phyloP scores from a whole-genome alignment of 306 rosid species.

The Sicyos baderoa region DNA sequence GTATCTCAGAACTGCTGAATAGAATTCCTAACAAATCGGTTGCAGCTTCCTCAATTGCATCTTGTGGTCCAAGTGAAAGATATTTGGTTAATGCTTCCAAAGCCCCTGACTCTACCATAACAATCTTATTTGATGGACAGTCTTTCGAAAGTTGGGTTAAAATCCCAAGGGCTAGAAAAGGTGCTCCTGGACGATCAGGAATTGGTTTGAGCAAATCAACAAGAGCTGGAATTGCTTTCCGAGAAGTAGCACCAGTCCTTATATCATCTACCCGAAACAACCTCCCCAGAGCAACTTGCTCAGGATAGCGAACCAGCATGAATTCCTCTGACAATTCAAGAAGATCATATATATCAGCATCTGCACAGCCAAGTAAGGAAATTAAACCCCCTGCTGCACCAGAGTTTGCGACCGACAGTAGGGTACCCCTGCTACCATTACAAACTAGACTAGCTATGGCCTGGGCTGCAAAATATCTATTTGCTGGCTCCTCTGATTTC shows the following conservation, averaged over 20 bases:
- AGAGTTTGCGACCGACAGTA: conserved; percentile 90
- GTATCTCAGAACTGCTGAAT: conserved; percentile 90
- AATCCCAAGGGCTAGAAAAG: conserved; percentile 83
- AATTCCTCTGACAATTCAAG: conserved; percentile 86
- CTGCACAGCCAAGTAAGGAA: conserved; percentile 91
- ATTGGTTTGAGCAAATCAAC: conserved; percentile 99
- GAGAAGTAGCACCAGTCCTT: conserved; percentile 87
- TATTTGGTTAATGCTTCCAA: conserved; percentile 88
- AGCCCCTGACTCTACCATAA: conserved; percentile 96
- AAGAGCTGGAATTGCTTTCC: conserved; percentile 92
- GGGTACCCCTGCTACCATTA: conserved; percentile 98
- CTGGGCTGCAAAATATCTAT: conserved; percentile 96
- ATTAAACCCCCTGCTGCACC: conserved; percentile 96
- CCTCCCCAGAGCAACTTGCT: conserved; percentile 93
- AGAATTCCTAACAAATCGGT: conserved; percentile 87
- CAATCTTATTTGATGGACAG: conserved; percentile 79
- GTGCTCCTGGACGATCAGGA: conserved; percentile 99
- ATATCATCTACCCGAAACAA: conserved; percentile 96
- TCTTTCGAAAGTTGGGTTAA: conserved; percentile 80
- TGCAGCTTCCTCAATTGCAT: conserved; percentile 97
- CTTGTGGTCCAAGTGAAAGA: conserved; percentile 94
- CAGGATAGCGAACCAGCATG: conserved; percentile 77
- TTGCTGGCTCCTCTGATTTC: conserved; percentile 72
- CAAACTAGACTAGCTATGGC: conserved; percentile 86
- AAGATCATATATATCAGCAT: conserved; percentile 79